Conservation (phyloP, 139 green algal species). For the Closterium sp. region DNA sequence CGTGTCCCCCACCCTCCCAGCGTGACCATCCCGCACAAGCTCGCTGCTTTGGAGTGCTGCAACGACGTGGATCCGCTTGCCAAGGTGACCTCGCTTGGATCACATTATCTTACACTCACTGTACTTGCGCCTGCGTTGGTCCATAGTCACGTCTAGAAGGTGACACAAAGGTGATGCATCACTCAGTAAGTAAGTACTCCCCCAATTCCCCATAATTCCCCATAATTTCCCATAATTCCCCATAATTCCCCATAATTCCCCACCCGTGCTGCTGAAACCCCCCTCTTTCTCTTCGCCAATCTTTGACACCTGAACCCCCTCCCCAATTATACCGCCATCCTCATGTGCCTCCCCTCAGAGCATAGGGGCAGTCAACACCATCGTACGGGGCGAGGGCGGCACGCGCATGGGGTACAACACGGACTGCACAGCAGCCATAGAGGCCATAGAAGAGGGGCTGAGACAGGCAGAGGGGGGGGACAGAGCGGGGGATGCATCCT, state of each 20-base stretch:
- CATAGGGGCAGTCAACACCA: conserved; percentile 94
- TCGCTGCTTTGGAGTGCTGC: conserved; percentile 74
- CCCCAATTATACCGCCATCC: background rate
- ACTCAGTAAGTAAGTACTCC: too few species aligned
- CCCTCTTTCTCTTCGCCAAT: conserved; percentile 1
- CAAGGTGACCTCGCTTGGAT: conserved; percentile 37
- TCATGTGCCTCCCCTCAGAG: background rate
- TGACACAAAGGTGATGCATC: too few species aligned
- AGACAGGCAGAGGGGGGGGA: background rate
- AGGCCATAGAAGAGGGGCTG: background rate
- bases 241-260: too few species aligned
- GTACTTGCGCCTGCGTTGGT: too few species aligned
- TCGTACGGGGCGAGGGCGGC: conserved; percentile 72
- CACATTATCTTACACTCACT: too few species aligned
- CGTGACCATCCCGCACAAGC: conserved; percentile 97
- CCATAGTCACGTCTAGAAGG: too few species aligned
- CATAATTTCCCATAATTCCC: too few species aligned
- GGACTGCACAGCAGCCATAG: conserved; percentile 83
- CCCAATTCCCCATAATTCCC: too few species aligned
- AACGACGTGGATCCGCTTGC: conserved; percentile 67
- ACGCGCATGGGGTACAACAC: conserved; percentile 87
- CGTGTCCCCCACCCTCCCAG: conserved; percentile 9
- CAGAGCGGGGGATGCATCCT: background rate
- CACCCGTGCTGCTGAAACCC: too few species aligned
- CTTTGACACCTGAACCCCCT: background rate